phyloP scores from a whole-genome alignment of 176 grass and related monocot genomes.

The Cenchrus purpureus region DNA sequence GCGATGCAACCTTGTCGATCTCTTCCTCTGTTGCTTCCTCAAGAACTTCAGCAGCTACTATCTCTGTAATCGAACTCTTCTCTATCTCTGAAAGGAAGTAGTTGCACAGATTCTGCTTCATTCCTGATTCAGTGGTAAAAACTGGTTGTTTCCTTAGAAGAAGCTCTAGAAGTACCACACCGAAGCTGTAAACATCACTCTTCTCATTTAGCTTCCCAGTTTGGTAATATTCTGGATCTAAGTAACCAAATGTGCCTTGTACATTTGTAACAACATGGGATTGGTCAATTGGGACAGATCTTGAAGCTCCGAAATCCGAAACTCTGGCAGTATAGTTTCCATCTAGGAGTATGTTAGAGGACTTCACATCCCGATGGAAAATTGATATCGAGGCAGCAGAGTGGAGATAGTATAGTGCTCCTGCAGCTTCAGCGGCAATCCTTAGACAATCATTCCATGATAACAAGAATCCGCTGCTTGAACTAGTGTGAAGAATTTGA shows the following conservation, averaged over 20 bases:
- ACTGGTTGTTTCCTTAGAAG: not conserved
- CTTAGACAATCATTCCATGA: not conserved
- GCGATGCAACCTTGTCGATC: not conserved
- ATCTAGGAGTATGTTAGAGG: conserved; percentile 16
- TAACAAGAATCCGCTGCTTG: not conserved
- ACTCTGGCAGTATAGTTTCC: not conserved
- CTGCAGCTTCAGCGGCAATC: not conserved
- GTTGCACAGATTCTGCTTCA: not conserved
- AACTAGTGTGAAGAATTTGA: not conserved
- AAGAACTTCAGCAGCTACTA: not conserved
- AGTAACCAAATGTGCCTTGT: conserved; percentile 17
- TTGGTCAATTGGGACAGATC: conserved; percentile 1
- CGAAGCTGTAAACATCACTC: conserved; percentile 6
- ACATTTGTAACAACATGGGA: not conserved
- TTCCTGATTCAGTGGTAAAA: not conserved
- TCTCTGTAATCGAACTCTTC: not conserved
- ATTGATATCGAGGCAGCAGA: conserved; percentile 1
- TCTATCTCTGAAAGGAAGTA: not conserved
- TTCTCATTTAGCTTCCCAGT: not conserved
- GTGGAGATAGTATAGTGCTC: conserved; percentile 1
- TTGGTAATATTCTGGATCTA: not conserved
- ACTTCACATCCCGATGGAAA: conserved; percentile 10
- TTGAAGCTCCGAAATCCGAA: not conserved
- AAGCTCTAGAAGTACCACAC: conserved; percentile 9
- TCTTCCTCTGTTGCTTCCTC: not conserved